These are phyloP conservation scores for Epichloe sylvatica DNA, from an alignment of 2,329 filamentous ascomycete species.

Conservation along the genomic window DNA sequence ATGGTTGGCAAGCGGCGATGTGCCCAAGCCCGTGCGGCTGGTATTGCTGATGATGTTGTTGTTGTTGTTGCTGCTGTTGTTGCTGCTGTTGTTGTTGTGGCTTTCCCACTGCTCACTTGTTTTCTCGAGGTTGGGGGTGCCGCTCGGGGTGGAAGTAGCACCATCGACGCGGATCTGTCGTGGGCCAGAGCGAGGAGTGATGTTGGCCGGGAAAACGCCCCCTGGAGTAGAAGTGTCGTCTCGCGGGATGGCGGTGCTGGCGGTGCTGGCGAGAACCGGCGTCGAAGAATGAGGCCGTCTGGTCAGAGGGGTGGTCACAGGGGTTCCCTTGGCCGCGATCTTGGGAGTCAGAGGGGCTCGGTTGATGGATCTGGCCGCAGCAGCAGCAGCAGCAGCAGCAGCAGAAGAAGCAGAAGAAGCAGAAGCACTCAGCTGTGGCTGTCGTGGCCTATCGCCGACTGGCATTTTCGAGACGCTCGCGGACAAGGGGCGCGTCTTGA, in stretches of 20 bases:
- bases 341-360: slow-evolving; percentile 41
- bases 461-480: slow-evolving; percentile 22
- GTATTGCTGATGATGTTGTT: slow-evolving; percentile 1
- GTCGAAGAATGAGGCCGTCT: slow-evolving; percentile 17
- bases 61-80: no score
- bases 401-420: slow-evolving; percentile 29
- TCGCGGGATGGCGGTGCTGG: slow-evolving; percentile 10
- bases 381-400: slow-evolving; percentile 37
- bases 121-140: slow-evolving; percentile 38
- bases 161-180: slow-evolving; percentile 61
- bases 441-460: slow-evolving; percentile 45
- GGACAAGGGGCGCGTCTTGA: slow-evolving; percentile 2
- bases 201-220: slow-evolving; percentile 45
- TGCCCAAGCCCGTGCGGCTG: slow-evolving; percentile 15
- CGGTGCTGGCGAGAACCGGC: slow-evolving; percentile 9
- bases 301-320: slow-evolving; percentile 27
- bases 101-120: slow-evolving; percentile 29
- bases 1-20: slow-evolving; percentile 20
- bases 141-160: slow-evolving; percentile 49
- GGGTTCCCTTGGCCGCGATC: slow-evolving; percentile 31
- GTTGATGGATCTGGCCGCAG: slow-evolving; percentile 39
- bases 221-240: slow-evolving; percentile 42
- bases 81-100: neutral
- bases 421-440: slow-evolving; percentile 45
- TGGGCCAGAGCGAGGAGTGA: slow-evolving; percentile 66